Evolutionary conservation across 371 early-diverging fungal species (phyloP), one percentile per base, ranked within the genome.

Genomic region (Lichtheimia ornata): DNA sequence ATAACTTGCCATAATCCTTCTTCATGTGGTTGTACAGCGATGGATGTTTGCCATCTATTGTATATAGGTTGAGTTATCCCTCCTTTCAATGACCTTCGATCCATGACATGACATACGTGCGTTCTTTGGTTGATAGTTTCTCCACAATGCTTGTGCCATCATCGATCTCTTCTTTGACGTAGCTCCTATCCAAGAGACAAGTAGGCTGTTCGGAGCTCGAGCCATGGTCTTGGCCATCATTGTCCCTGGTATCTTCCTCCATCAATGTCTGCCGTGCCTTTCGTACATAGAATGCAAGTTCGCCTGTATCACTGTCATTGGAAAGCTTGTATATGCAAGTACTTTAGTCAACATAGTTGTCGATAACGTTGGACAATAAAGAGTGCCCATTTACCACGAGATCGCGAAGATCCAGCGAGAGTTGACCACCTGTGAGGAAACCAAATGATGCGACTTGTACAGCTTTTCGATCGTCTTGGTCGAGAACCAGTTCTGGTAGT

Each of bases 401-500:
- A 55, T 79, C 59, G 22, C 69, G 56, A 5, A 82, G 64, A 45
- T 73, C 45, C 47, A 82, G 64, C 15, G 71, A 66, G 1, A 84
- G 66, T 41, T 63, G 62, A 2, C 81, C 84, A 24, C 82, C 81
- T 3, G 77, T 22, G 18, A 84, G 66, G 58, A 82, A 84, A 0
- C 84, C 84, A 62, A 84, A 84, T 18, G 73, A 64, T 7, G 81
- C 82, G 7, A 79, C 77, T 47, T 59, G 63, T 24, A 83, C 59
- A 17, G 73, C 54, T 15, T 61, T 66, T 7, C 83, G 73, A 42
- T 70, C 69, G 64, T 83, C 83, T 11, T 77, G 54, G 41, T 69
- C 59, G 28, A 83, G 64, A 14, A 74, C 45, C 7, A 83, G 62
- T 51, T 73, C 73, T 4, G 81, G 79, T 5, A 30, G 25, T 49